Conservation (phyloP, 2,329 filamentous ascomycete species). For the Diaporthe aspalathi region DNA sequence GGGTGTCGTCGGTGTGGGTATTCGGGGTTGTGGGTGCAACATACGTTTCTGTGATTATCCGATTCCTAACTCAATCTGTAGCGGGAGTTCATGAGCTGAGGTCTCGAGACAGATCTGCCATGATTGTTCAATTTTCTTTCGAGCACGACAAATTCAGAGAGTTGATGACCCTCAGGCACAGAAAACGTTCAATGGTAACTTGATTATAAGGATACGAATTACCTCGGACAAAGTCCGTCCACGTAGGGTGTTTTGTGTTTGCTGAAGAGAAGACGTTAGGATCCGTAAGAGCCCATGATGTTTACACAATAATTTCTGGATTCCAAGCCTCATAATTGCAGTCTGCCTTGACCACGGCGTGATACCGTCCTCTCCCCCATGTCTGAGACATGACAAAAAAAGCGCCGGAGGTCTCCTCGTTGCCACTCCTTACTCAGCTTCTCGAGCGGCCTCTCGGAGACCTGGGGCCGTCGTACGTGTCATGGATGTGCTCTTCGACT, state of each 20-base stretch:
- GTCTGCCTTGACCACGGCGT: not conserved
- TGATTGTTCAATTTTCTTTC: not conserved
- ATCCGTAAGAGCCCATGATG: not conserved
- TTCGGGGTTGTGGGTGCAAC: too few species aligned
- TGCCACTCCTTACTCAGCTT: slow-evolving; percentile 55
- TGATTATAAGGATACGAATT: not conserved
- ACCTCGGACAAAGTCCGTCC: not conserved
- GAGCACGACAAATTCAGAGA: not conserved
- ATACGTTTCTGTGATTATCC: too few species aligned
- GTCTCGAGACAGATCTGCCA: not conserved
- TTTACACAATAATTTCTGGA: not conserved
- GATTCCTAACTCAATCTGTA: not conserved
- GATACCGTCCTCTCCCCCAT: not conserved
- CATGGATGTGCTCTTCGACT: slow-evolving; percentile 65
- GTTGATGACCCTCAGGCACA: not conserved
- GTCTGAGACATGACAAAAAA: not conserved
- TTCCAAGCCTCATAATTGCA: slow-evolving; percentile 2
- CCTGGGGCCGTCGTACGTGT: slow-evolving; percentile 62
- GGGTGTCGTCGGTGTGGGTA: too few species aligned
- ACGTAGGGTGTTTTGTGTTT: not conserved
- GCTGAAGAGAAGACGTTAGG: not conserved
- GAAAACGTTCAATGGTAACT: not conserved
- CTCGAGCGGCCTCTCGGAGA: slow-evolving; percentile 61
- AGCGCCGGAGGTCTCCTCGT: not conserved
- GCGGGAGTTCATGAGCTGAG: not conserved